These are phyloP conservation scores for Diaporthe australafricana DNA, from an alignment of 2,329 filamentous ascomycete genomes.

Conservation along the genomic window DNA sequence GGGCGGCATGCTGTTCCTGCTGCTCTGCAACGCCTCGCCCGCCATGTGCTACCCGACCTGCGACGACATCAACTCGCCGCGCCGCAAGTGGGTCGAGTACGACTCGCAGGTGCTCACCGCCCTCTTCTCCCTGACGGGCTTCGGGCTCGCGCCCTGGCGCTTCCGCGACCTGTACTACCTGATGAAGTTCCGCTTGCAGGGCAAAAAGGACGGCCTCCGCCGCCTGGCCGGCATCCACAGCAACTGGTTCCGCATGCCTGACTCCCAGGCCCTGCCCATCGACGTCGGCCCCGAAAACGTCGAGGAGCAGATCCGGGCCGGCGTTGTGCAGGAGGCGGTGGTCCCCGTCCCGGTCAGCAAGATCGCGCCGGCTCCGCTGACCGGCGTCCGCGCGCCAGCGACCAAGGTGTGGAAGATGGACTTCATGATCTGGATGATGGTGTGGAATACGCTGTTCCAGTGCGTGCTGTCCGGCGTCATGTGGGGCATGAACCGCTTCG, in stretches of 20 bases:
- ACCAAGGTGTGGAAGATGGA: conserved; percentile 82
- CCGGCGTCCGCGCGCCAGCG: conserved; percentile 75
- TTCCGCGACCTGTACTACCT: conserved; percentile 84
- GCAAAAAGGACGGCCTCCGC: conserved; percentile 68
- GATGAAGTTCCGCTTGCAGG: conserved; percentile 69
- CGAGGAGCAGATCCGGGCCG: conserved; percentile 48
- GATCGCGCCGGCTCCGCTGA: conserved; percentile 76
- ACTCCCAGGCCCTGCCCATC: conserved; percentile 69
- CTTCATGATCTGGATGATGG: conserved; percentile 81
- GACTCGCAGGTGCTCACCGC: conserved; percentile 86
- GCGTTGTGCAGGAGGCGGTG: conserved; percentile 53
- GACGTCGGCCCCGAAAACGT: conserved; percentile 66
- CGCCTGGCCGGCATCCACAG: conserved; percentile 80
- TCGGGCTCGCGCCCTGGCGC: conserved; percentile 86
- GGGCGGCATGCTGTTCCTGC: conserved; percentile 90
- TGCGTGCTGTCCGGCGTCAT: conserved; percentile 80
- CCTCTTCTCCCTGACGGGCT: conserved; percentile 88
- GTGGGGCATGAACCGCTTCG: conserved; percentile 81
- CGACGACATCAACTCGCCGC: conserved; percentile 78
- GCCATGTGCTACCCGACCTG: conserved; percentile 80
- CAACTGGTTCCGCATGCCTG: conserved; percentile 79
- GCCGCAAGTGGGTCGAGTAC: conserved; percentile 87
- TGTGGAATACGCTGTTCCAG: conserved; percentile 84
- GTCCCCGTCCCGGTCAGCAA: conserved; percentile 74
- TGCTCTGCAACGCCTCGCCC: conserved; percentile 80